Conservation (phyloP, 352 stramenopile species). For the Phytopythium cucurbitacearum region DNA sequence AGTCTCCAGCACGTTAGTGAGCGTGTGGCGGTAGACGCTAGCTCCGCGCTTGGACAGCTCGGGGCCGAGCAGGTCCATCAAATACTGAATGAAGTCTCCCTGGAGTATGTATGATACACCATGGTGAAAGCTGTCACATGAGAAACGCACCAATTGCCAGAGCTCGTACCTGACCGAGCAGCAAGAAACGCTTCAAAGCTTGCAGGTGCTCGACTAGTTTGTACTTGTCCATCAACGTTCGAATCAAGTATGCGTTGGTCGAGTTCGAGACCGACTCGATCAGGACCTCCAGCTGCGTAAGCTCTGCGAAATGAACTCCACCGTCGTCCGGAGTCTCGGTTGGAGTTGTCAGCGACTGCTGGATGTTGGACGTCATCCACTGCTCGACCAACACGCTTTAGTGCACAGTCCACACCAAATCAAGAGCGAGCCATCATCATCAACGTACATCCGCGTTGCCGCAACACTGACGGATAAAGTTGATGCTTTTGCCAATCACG, state of each 20-base stretch:
- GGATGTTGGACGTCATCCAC: constrained; percentile 71
- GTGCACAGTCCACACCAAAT: background rate
- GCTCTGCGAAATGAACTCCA: constrained; percentile 59
- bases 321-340: constrained; percentile 55
- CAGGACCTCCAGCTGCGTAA: constrained; percentile 66
- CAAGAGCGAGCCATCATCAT: background rate
- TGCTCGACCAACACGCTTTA: constrained; percentile 7
- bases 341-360: constrained; percentile 14
- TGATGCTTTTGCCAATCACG: constrained; percentile 97
- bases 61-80: constrained; percentile 92
- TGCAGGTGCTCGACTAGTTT: constrained; percentile 92
- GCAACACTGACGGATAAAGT: constrained; percentile 97
- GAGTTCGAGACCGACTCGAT: constrained; percentile 74
- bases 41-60: constrained; percentile 88
- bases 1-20: constrained; percentile 93
- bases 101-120: constrained; percentile 15
- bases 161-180: constrained; percentile 91
- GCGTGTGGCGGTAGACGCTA: constrained; percentile 94
- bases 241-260: constrained; percentile 90
- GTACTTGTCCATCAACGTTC: constrained; percentile 91
- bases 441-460: constrained; percentile 80
- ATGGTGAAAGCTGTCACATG: background rate
- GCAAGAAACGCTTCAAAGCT: constrained; percentile 96
- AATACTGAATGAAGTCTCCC: constrained; percentile 96
- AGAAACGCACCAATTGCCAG: background rate